Evolutionary conservation across 495 filamentous ascomycete species (phyloP).

Genomic region (Penicillium silybi): DNA sequence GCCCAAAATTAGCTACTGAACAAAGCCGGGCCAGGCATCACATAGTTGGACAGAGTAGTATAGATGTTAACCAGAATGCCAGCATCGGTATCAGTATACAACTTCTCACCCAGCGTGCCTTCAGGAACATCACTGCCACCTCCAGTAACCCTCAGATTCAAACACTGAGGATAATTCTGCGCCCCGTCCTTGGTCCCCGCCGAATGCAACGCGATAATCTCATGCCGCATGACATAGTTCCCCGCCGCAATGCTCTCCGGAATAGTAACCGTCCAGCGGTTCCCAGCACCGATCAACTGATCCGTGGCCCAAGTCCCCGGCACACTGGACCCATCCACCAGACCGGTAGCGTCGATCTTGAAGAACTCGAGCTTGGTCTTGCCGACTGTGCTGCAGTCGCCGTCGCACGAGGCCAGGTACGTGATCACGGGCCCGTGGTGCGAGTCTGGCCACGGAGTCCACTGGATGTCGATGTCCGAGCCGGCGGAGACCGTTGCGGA

Average conservation of each 20-base stretch:
- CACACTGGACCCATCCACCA: conserved; percentile 35
- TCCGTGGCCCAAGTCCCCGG: conserved; percentile 64
- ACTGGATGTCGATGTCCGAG: conserved; percentile 52
- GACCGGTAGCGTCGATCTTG: conserved; percentile 67
- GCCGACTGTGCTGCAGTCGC: conserved; percentile 60
- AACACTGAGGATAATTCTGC: conserved; percentile 72
- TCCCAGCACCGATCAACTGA: conserved; percentile 57
- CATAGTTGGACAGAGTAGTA: conserved; percentile 39
- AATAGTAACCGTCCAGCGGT: conserved; percentile 62
- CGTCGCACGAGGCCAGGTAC: conserved; percentile 69
- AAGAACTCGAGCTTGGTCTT: conserved; percentile 63
- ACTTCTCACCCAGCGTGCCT: conserved; percentile 52
- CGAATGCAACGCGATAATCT: conserved; percentile 70
- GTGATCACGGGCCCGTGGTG: conserved; percentile 70
- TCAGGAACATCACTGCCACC: conserved; percentile 50
- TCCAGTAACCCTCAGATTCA: conserved; percentile 67
- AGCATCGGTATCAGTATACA: conserved; percentile 56
- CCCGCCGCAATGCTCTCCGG: conserved; percentile 57
- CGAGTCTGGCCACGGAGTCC: conserved; percentile 62
- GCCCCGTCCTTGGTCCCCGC: conserved; percentile 54
- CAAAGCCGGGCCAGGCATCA: conserved; percentile 49
- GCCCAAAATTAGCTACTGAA: conserved; percentile 18
- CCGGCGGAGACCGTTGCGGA: conserved; percentile 53
- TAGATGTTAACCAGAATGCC: conserved; percentile 63
- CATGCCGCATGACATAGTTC: conserved; percentile 73